These are phyloP conservation scores for Aurantiochytrium sp. DNA, from an alignment of 108 stramenopile species.

Conservation along the genomic window DNA sequence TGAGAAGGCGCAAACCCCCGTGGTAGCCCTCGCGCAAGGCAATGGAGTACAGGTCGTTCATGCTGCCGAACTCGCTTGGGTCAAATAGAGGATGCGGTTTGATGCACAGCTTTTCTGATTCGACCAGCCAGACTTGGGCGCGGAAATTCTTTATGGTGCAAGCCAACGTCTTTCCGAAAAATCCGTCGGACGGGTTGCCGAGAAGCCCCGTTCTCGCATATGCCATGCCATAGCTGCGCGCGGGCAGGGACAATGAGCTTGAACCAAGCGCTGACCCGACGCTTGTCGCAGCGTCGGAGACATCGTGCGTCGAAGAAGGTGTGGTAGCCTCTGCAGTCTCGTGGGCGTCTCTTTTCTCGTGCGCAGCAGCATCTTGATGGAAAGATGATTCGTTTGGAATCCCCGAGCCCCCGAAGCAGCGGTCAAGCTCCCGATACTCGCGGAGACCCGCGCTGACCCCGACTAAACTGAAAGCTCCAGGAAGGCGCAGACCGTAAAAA, in stretches of 20 bases:
- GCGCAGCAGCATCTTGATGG: background rate
- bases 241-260: background rate
- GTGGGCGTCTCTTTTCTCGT: background rate
- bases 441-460: background rate
- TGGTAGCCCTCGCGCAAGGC: conserved; percentile 20
- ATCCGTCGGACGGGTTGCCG: conserved; percentile 37
- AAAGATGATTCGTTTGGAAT: background rate
- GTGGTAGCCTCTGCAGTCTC: no score
- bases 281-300: background rate
- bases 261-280: background rate
- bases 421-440: background rate
- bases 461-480: background rate
- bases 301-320: no score
- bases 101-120: background rate
- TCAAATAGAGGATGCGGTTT: conserved; percentile 22
- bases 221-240: background rate
- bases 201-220: conserved; percentile 27
- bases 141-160: conserved; percentile 25
- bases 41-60: background rate
- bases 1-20: conserved; percentile 27
- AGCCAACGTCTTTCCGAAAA: conserved; percentile 26
- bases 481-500: background rate
- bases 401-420: background rate
- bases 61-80: background rate
- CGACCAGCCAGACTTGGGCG: conserved; percentile 16